phyloP scores from a whole-genome alignment of 176 grass and related monocot genomes.

The Zizania latifolia region DNA sequence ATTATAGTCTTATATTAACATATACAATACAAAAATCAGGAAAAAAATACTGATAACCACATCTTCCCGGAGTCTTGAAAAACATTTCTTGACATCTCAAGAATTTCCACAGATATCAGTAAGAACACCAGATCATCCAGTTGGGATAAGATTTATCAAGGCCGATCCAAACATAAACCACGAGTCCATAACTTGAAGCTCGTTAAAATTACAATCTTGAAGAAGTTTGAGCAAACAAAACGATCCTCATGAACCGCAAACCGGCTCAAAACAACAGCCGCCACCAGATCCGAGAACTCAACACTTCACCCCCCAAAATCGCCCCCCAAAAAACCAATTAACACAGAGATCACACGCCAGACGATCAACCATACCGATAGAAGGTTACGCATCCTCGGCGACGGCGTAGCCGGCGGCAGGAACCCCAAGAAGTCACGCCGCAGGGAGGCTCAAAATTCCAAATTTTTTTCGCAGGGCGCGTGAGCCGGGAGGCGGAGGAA shows the following conservation, averaged over 20 bases:
- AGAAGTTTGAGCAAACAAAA: neutral
- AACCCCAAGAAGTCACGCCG: neutral
- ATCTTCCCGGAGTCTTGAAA: neutral
- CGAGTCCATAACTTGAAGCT: neutral
- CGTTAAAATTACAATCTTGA: neutral
- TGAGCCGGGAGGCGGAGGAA: neutral
- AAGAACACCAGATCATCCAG: neutral
- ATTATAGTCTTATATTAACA: neutral
- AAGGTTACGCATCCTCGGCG: conserved; percentile 45
- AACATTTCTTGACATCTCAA: neutral
- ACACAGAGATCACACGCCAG: neutral
- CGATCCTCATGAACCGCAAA: neutral
- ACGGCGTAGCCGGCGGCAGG: too few relatives aligned
- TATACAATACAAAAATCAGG: neutral
- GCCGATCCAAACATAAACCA: neutral
- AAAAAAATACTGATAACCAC: neutral
- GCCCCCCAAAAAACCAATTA: neutral
- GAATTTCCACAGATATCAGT: neutral
- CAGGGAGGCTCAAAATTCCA: neutral
- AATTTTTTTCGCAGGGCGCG: neutral
- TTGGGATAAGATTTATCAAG: neutral
- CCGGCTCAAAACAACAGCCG: neutral
- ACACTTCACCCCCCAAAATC: neutral
- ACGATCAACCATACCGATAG: conserved; percentile 34
- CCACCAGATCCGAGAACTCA: neutral